Evolutionary conservation across 2,329 filamentous ascomycete genomes (phyloP), one percentile per base, ranked within the genome.

Genomic region (Aspergillus quadrilineatus): DNA sequence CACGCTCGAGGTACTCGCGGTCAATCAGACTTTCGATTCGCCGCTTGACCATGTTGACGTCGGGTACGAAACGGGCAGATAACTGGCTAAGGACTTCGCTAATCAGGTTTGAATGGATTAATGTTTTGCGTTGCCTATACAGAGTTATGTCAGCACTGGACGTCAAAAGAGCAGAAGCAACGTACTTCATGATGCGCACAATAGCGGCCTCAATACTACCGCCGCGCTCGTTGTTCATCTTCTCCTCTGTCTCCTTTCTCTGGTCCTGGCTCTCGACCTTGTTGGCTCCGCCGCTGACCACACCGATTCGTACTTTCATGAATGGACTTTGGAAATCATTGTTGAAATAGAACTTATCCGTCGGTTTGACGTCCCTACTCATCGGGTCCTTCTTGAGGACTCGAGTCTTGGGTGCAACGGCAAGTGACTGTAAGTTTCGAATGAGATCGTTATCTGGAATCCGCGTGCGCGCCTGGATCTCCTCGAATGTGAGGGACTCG

Each of bases 271-370:
- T 90, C 75, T 97, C 93, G 0, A 96, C 89, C 75, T 91, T 94
- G 70, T 91, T 95, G 15, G 87, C 84, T 1, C 86, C 85, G 49
- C 85, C 75, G 50, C 81, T 89, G 63, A 96, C 89, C 4, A 94
- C 88, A 22, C 90, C 90, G 17, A 94, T 90, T 73, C 96, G 96
- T 75, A 97, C 90, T 72, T 90, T 91, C 67, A 94, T 82, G 49
- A 89, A 86, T 69, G 90, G 92, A 75, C 89, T 92, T 47, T 85
- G 80, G 75, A 96, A 97, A 12, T 85, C 80, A 32, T 86, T 79
- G 69, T 97, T 97, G 79, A 92, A 96, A 7, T 77, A 82, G 72
- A 97, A 97, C 28, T 77, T 82, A 72, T 97, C 93, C 0, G 85
- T 85, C 0, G 85, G 74, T 65, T 90, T 92, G 59, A 95, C 82